These are phyloP conservation scores for Xylaria telfairii DNA, from an alignment of 495 filamentous ascomycete species.

Conservation along the genomic window DNA sequence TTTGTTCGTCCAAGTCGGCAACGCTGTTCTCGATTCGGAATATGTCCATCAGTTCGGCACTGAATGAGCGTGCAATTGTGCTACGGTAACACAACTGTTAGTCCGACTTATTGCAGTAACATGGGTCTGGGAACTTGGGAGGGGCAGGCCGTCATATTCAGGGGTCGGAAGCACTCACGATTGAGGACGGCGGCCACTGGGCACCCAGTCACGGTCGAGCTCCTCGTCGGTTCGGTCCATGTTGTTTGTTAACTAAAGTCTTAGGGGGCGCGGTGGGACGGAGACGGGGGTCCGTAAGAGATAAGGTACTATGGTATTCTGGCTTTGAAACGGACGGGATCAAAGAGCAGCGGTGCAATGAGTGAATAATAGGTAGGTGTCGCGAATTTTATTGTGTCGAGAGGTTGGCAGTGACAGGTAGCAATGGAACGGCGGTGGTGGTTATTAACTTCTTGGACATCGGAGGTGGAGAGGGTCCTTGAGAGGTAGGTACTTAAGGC, in stretches of 20 bases:
- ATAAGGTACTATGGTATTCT: neutral
- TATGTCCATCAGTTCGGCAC: slow-evolving; percentile 82
- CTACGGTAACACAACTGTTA: slow-evolving; percentile 51
- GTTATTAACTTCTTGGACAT: slow-evolving; percentile 28
- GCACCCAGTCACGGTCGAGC: slow-evolving; percentile 76
- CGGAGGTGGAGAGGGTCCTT: slow-evolving; percentile 38
- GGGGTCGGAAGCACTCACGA: slow-evolving; percentile 65
- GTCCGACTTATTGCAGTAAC: neutral
- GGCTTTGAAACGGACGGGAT: neutral
- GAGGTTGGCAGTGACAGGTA: slow-evolving; percentile 33
- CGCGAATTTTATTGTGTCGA: slow-evolving; percentile 14
- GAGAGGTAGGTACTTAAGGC: slow-evolving; percentile 27
- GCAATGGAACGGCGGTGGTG: slow-evolving; percentile 23
- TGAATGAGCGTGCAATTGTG: slow-evolving; percentile 87
- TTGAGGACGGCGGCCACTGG: slow-evolving; percentile 74
- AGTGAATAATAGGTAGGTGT: slow-evolving; percentile 9
- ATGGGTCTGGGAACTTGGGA: neutral
- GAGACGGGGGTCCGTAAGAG: neutral
- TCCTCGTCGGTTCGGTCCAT: slow-evolving; percentile 64
- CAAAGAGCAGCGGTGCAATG: too few species aligned
- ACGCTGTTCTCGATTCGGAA: slow-evolving; percentile 85
- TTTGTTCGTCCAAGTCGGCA: slow-evolving; percentile 74
- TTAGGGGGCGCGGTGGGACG: neutral
- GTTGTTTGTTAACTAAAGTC: slow-evolving; percentile 23
- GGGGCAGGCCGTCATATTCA: neutral